Conservation (phyloP, 352 stramenopile genomes). For the Globisporangium camurandrum region DNA sequence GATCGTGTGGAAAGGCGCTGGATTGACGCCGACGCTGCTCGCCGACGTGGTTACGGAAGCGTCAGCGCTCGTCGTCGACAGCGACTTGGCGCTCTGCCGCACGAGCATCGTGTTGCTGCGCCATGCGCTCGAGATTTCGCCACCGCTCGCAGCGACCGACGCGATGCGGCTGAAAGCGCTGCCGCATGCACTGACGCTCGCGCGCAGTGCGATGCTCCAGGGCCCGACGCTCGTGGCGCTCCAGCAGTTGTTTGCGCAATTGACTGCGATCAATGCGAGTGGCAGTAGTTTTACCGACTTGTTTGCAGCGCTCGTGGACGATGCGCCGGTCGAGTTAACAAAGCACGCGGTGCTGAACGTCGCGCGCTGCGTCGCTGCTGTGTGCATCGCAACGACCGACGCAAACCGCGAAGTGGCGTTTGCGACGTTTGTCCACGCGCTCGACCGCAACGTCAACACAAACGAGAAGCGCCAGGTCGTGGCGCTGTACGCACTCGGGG, state of each 20-base stretch:
- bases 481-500: conserved; percentile 91
- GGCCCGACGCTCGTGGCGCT: conserved; percentile 54
- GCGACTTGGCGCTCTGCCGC: conserved; percentile 95
- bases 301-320: conserved; percentile 70
- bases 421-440: conserved; percentile 61
- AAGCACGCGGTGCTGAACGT: conserved; percentile 93
- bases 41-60: conserved; percentile 88
- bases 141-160: conserved; percentile 43
- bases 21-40: conserved; percentile 76
- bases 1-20: conserved; percentile 66
- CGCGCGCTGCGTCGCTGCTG: conserved; percentile 88
- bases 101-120: conserved; percentile 87
- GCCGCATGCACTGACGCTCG: conserved; percentile 80
- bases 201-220: conserved; percentile 90
- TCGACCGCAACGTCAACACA: conserved; percentile 31
- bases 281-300: conserved; percentile 83
- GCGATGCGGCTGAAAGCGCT: conserved; percentile 64
- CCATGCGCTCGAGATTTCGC: conserved; percentile 62
- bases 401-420: conserved; percentile 64
- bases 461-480: conserved; percentile 81
- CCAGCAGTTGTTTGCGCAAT: conserved; percentile 53
- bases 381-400: conserved; percentile 53
- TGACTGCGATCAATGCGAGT: conserved; percentile 44
- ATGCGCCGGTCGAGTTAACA: conserved; percentile 38
- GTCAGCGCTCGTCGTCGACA: conserved; percentile 88